phyloP scores from a whole-genome alignment of 371 early-diverging fungal species.

The Mortierella sp. region DNA sequence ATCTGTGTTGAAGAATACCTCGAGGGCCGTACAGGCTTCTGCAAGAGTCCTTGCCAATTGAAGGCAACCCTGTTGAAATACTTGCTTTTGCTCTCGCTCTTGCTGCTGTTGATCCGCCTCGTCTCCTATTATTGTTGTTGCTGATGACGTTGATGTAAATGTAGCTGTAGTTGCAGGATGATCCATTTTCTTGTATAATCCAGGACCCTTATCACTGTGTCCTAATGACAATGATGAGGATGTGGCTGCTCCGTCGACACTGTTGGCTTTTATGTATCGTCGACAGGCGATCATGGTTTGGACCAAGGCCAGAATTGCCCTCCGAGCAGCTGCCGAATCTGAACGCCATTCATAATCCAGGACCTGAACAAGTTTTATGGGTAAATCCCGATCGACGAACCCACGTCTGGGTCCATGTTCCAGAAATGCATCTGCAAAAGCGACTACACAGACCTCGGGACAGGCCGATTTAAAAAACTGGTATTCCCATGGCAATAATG shows the following conservation, averaged over 20 bases:
- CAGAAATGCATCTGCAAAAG: conserved; percentile 24
- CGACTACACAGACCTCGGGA: conserved; percentile 28
- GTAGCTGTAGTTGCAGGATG: no score
- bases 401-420: conserved; percentile 31
- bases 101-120: not conserved
- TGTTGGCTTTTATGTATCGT: conserved; percentile 7
- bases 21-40: conserved; percentile 24
- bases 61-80: not conserved
- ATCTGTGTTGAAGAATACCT: conserved; percentile 29
- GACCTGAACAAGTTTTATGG: conserved; percentile 21
- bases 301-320: conserved; percentile 29
- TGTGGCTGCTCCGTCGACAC: no score
- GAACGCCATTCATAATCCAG: conserved; percentile 41
- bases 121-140: not conserved
- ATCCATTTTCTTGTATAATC: no score
- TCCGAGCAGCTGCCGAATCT: conserved; percentile 5
- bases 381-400: conserved; percentile 31
- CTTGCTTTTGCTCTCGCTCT: not conserved
- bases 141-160: no score
- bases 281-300: conserved; percentile 32
- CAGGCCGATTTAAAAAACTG: conserved; percentile 31
- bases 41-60: conserved; percentile 19
- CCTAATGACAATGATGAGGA: no score
- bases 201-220: no score
- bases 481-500: conserved; percentile 25